Base-by-base conservation (phyloP, 371 early-diverging fungal genomes). In the Coelomomyces lativittatus region DNA sequence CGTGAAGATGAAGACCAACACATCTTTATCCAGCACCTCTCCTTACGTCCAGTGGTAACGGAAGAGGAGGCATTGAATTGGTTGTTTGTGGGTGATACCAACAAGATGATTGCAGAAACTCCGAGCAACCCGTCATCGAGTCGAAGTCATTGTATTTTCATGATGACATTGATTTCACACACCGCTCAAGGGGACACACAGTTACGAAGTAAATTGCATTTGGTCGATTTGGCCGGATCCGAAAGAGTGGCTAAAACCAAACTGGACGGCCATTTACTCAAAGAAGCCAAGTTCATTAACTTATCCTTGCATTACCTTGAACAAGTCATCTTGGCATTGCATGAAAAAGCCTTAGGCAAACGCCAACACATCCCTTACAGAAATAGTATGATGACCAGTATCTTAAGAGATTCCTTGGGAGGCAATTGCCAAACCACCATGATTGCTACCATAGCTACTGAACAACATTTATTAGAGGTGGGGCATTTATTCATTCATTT, bases 141-240 rank as follows among this genome's bases (percentile, higher is more conserved):
- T 10, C 62, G 83, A 26, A 58, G 59, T 49, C 82, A 81, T 51
- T 74, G 76, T 47, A 54, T 80, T 4, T 73, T 81, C 50, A 80
- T 71, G 25, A 57, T 81, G 14, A 51, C 51, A 26, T 44, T 79
- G 24, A 51, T 55, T 26, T 48, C 55, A 17, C 38, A 51, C 29
- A 35, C 49, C 12, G 54, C 53, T 6, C 66, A 66, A 2, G 61
- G 58, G 15, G 64, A 57, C 37, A 52, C 52, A 26, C 51, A 64
- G 14, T 59, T 68, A 33, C 45, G 61, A 38, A 62, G 66, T 26
- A 77, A 74, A 50, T 55, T 83, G 33, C 75, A 71, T 52, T 52
- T 83, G 35, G 79, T 83, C 17, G 83, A 83, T 70, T 56, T 83
- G 28, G 83, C 83, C 34, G 83, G 83, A 23, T 80, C 81, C 44